phyloP scores from a whole-genome alignment of 169 alveolate genomes.

The Eimeria necatrix region DNA sequence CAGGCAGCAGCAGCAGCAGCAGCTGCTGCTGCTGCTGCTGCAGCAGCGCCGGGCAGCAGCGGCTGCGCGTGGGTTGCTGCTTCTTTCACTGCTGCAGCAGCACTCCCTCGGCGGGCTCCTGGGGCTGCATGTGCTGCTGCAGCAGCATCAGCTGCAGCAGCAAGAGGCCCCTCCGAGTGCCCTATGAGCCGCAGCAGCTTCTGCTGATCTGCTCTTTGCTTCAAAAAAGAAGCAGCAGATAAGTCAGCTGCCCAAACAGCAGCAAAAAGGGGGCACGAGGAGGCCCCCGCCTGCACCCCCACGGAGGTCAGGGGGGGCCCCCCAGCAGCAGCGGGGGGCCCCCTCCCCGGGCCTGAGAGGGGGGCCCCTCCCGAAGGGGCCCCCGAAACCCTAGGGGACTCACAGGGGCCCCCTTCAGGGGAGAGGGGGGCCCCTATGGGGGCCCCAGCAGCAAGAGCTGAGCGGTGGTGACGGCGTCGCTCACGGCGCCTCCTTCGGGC shows the following conservation, averaged over 20 bases:
- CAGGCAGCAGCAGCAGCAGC: constrained; percentile 26
- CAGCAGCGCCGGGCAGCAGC: constrained; percentile 15
- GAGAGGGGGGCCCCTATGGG: constrained; percentile 22
- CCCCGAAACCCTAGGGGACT: neutral
- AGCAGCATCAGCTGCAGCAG: constrained; percentile 37
- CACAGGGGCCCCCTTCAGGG: constrained; percentile 2
- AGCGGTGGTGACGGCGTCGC: constrained; percentile 50
- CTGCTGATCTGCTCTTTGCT: constrained; percentile 13
- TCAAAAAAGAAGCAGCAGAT: neutral
- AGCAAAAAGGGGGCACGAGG: neutral
- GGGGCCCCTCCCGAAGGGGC: neutral
- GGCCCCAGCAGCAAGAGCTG: neutral
- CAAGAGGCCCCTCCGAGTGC: neutral
- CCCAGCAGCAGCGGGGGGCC: neutral
- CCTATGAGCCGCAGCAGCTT: constrained; percentile 5
- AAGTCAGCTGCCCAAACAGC: constrained; percentile 25
- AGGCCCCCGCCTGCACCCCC: constrained; percentile 45
- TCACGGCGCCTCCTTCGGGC: constrained; percentile 9
- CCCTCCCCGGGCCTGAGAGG: neutral
- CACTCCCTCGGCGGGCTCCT: constrained; percentile 18
- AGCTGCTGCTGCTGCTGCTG: constrained; percentile 21
- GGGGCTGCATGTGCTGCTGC: neutral
- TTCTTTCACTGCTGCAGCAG: neutral
- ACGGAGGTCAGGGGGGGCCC: constrained; percentile 6
- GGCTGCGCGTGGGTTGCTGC: constrained; percentile 14